Conservation (phyloP, 768 basidiomycete genomes). For the Coprinopsis marcescibilis region DNA sequence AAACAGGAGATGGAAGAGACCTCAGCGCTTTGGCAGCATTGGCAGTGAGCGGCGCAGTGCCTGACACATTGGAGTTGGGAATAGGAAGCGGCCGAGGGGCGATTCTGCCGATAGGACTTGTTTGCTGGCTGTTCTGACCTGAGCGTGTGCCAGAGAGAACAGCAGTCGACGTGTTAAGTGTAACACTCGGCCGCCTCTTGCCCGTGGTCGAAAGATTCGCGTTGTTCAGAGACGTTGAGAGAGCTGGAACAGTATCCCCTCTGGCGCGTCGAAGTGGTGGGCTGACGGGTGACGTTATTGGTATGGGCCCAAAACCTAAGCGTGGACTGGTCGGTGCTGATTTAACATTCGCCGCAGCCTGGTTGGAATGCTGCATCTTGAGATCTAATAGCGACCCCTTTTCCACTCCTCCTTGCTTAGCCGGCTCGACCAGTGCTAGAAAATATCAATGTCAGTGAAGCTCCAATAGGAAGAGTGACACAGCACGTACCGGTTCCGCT, state of each 20-base stretch:
- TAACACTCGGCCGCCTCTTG: slow-evolving; percentile 1
- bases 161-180: slow-evolving; percentile 2
- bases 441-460: background rate
- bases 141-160: background rate
- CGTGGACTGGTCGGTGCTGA: slow-evolving; percentile 2
- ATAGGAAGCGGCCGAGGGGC: background rate
- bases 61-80: background rate
- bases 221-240: too few species aligned
- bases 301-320: background rate
- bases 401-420: background rate
- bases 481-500: background rate
- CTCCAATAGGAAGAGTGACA: background rate
- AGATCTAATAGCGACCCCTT: background rate
- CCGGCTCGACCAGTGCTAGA: background rate
- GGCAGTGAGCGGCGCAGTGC: background rate
- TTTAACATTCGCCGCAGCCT: background rate
- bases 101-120: background rate
- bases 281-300: background rate
- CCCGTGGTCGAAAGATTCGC: background rate
- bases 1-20: slow-evolving; percentile 1
- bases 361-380: slow-evolving; percentile 1
- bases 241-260: background rate
- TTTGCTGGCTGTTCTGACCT: background rate
- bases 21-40: background rate
- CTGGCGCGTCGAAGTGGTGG: background rate